A percentile compares a stretch with the other conserved stretches of the same genome.
phyloP scores from a whole-genome alignment of 192 early-diverging fungal genomes.

The Helicostylum pulchrum region DNA sequence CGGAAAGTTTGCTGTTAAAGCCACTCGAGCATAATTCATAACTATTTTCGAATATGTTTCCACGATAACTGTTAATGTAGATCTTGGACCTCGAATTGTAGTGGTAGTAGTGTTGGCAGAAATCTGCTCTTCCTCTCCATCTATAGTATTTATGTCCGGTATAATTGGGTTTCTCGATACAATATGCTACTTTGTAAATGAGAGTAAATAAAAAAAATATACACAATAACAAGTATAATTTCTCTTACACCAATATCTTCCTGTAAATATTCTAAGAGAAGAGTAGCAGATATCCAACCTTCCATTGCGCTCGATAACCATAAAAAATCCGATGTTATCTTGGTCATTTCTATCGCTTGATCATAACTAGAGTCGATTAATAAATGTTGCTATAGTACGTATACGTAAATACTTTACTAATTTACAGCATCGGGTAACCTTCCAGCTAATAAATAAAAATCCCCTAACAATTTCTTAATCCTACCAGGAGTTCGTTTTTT shows the following conservation, averaged over 20 bases:
- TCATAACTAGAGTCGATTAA: conserved; percentile 47
- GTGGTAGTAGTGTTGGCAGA: not conserved
- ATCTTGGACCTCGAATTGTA: conserved; percentile 3
- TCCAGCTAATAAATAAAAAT: conserved; percentile 74
- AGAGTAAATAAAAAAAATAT: conserved; percentile 3
- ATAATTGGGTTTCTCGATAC: conserved; percentile 15
- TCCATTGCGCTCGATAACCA: conserved; percentile 78
- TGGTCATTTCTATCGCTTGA: conserved; percentile 63
- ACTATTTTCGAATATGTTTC: conserved; percentile 65
- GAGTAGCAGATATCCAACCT: conserved; percentile 57
- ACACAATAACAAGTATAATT: not conserved
- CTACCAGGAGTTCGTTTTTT: conserved; percentile 66
- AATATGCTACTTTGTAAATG: conserved; percentile 29
- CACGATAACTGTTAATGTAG: conserved; percentile 50
- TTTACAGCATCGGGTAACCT: conserved; percentile 64
- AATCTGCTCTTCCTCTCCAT: not conserved
- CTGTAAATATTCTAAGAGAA: conserved; percentile 58
- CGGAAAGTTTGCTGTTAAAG: conserved; percentile 33
- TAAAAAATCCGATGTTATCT: conserved; percentile 63
- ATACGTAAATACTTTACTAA: conserved; percentile 34
- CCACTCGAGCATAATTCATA: conserved; percentile 57
- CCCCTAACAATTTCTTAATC: conserved; percentile 70
- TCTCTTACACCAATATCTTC: conserved; percentile 57
- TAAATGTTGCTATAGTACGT: not conserved
- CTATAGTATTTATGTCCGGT: not conserved